A percentile compares a stretch with the other conserved stretches of the same genome.
phyloP scores from a whole-genome alignment of 2,329 filamentous ascomycete genomes.

The Claviceps maximensis region DNA sequence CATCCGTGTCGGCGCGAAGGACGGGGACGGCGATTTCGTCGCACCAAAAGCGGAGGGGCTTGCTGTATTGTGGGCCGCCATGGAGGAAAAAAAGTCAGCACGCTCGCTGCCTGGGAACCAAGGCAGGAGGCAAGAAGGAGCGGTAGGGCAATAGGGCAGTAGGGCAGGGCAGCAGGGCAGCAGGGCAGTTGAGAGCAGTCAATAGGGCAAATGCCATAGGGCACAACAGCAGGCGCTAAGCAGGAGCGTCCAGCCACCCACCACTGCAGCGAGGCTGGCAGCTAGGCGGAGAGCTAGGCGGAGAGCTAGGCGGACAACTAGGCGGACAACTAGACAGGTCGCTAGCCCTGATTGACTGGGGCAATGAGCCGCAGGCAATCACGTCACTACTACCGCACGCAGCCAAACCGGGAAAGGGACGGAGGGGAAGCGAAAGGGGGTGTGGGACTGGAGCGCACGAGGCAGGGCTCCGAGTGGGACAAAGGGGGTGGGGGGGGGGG shows the following conservation, averaged over 20 bases:
- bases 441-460: constrained; percentile 2
- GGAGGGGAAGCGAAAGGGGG: not conserved
- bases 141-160: no score
- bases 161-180: no score
- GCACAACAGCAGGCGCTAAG: not conserved
- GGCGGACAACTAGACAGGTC: no score
- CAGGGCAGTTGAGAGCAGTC: no score
- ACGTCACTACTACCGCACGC: constrained; percentile 8
- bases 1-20: constrained; percentile 4
- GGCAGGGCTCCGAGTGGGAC: constrained; percentile 3
- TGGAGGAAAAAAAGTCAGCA: constrained; percentile 8
- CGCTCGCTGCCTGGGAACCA: not conserved
- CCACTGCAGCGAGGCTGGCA: no score
- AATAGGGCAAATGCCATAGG: no score
- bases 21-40: constrained; percentile 4
- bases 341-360: not conserved
- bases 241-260: no score
- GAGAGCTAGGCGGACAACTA: no score
- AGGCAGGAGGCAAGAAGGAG: not conserved
- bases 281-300: no score
- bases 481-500: not conserved
- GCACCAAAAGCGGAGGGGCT: constrained; percentile 1
- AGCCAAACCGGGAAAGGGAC: not conserved
- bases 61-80: constrained; percentile 4
- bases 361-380: constrained; percentile 5